These are phyloP conservation scores for Irpex rosettiformis DNA, from an alignment of 1,284 basidiomycete species.

Conservation along the genomic window DNA sequence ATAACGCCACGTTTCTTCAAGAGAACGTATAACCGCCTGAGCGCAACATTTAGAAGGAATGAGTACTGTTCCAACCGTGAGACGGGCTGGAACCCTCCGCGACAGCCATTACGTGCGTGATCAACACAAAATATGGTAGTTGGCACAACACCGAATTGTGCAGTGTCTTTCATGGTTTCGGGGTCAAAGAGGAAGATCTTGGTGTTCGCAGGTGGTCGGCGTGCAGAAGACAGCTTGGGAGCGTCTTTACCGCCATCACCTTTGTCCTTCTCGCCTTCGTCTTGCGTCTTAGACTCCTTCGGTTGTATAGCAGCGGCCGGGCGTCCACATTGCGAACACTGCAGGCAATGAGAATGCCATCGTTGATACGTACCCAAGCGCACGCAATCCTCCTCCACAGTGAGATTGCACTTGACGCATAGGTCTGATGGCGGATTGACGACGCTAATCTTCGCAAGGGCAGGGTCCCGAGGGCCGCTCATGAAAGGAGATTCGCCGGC, in stretches of 20 bases:
- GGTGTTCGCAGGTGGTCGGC: slow-evolving; percentile 77
- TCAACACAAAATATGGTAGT: slow-evolving; percentile 73
- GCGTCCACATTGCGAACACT: slow-evolving; percentile 80
- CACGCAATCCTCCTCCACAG: slow-evolving; percentile 97
- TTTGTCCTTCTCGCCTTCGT: slow-evolving; percentile 40
- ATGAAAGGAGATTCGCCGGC: slow-evolving; percentile 84
- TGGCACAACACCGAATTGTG: slow-evolving; percentile 68
- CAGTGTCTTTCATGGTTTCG: slow-evolving; percentile 57
- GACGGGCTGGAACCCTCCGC: slow-evolving; percentile 84
- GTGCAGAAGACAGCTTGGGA: slow-evolving; percentile 58
- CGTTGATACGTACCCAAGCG: slow-evolving; percentile 90
- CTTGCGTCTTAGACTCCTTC: slow-evolving; percentile 43
- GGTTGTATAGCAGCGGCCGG: slow-evolving; percentile 60
- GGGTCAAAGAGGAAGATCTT: slow-evolving; percentile 73
- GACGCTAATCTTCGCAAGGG: slow-evolving; percentile 45
- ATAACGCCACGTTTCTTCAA: slow-evolving; percentile 92
- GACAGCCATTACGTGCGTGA: slow-evolving; percentile 66
- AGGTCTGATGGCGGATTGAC: slow-evolving; percentile 81
- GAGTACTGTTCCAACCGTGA: slow-evolving; percentile 97
- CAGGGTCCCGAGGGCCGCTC: slow-evolving; percentile 38
- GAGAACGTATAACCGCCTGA: slow-evolving; percentile 87
- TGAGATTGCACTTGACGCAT: slow-evolving; percentile 85
- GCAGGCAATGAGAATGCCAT: slow-evolving; percentile 94
- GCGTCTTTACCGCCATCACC: slow-evolving; percentile 43
- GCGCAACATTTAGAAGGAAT: slow-evolving; percentile 93